Percentiles rank a stretch among this genome's conserved stretches.
Conservation (phyloP, 768 basidiomycete species). For the Strobilomyces confusus region DNA sequence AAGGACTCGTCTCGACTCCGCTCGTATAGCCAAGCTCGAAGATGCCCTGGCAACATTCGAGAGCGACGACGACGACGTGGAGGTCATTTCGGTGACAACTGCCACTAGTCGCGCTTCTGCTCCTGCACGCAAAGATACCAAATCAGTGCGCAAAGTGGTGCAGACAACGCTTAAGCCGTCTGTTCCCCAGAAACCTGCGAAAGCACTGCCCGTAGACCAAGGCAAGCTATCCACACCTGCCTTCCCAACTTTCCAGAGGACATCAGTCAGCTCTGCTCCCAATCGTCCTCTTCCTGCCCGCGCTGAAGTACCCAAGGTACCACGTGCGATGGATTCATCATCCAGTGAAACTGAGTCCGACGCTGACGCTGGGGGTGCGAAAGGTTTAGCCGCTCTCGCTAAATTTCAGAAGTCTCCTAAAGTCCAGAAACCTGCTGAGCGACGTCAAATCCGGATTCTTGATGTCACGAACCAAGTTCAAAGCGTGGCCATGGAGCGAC, state of each 20-base stretch:
- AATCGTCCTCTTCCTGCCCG: constrained; percentile 28
- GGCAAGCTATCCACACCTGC: constrained; percentile 36
- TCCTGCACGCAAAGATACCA: constrained; percentile 9
- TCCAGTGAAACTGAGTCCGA: constrained; percentile 49
- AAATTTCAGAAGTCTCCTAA: constrained; percentile 60
- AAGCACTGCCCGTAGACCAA: constrained; percentile 17
- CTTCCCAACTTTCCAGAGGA: constrained; percentile 43
- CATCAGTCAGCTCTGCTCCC: constrained; percentile 29
- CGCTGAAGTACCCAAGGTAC: constrained; percentile 4
- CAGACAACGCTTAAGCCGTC: constrained; percentile 19
- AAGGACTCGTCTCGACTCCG: constrained; percentile 50
- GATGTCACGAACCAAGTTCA: constrained; percentile 44
- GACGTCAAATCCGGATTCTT: constrained; percentile 61
- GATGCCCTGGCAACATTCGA: constrained; percentile 63
- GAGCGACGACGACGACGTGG: constrained; percentile 57
- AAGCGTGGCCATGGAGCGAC: constrained; percentile 46
- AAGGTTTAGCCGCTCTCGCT: constrained; percentile 50
- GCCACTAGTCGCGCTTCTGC: constrained; percentile 11
- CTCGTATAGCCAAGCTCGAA: constrained; percentile 62
- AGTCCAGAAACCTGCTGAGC: constrained; percentile 52
- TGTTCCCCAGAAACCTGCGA: constrained; percentile 13
- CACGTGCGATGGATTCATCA: constrained; percentile 24
- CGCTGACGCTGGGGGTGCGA: constrained; percentile 38
- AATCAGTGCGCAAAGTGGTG: constrained; percentile 17
- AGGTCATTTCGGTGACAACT: constrained; percentile 44